Conservation (phyloP, 768 basidiomycete genomes). For the Plicaturopsis crispa region DNA sequence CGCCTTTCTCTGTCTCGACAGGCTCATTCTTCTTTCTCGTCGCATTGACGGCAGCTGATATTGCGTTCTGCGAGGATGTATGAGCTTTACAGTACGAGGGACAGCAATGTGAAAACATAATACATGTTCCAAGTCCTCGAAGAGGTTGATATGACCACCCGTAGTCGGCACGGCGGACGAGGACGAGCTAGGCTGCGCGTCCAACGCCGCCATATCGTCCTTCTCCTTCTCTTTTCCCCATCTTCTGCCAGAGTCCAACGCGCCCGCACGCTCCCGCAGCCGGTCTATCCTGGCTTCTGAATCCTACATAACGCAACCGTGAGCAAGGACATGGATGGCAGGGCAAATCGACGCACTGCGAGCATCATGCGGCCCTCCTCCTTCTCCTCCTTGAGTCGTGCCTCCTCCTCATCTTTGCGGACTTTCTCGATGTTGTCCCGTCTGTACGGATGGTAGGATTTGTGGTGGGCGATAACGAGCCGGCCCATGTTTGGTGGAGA, state of each 20-base stretch:
- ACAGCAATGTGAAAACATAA: constrained; percentile 8
- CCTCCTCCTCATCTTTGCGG: constrained; percentile 76
- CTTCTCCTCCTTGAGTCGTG: constrained; percentile 51
- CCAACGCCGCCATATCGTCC: constrained; percentile 19
- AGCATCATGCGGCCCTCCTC: constrained; percentile 68
- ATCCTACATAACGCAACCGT: constrained; percentile 39
- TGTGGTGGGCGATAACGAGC: constrained; percentile 86
- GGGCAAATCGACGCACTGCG: constrained; percentile 44
- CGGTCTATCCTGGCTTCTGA: constrained; percentile 70
- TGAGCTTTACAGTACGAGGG: too few species aligned
- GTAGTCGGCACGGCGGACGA: constrained; percentile 35
- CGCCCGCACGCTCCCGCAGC: constrained; percentile 55
- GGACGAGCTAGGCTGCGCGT: constrained; percentile 17
- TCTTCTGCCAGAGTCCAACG: constrained; percentile 26
- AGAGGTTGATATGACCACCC: constrained; percentile 75
- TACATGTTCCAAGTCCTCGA: constrained; percentile 75
- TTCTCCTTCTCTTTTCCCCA: constrained; percentile 29
- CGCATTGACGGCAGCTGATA: constrained; percentile 37
- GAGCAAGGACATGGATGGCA: not conserved
- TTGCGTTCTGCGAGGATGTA: constrained; percentile 40
- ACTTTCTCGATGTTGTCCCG: constrained; percentile 81
- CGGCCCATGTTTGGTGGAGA: constrained; percentile 53
- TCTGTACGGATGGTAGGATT: constrained; percentile 84
- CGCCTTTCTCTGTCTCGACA: constrained; percentile 57
- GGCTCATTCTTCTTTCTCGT: constrained; percentile 26